Base-by-base conservation (phyloP, 306 rosid species). In the Astragalus glycyphyllos region DNA sequence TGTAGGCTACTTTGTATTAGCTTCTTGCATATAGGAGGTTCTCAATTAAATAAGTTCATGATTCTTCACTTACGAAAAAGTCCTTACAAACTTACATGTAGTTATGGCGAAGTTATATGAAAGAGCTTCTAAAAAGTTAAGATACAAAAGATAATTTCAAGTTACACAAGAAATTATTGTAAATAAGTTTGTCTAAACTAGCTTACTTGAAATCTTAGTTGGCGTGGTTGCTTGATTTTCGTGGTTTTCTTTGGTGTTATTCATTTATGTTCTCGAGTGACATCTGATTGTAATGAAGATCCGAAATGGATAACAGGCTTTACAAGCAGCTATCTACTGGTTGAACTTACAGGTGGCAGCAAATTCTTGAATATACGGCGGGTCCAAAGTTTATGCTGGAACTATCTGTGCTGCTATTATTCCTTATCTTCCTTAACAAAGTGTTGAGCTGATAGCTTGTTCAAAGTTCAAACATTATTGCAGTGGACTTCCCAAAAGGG, bases 241-340 rank as follows among this genome's bases (percentile, higher is more conserved):
- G 56, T n/a, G 34, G 68, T 64, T 69, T 64, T 77, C 78, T 56
- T 79, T 8, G 11, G 79, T 17, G 42, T 75, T 63, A 20, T 35
- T 73, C 62, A n/a, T 58, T 31, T 57, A 5, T 71, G 76, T 15
- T 35, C 11, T 69, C 5, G 58, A 59, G 75, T 59, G 12, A 46
- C 26, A 75, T 80, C 88, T 76, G 89, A 83, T 85, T 83, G 85
- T 94, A 81, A 85, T 91, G 83, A 58, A 77, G 87, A 86, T 86
- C 83, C 83, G 77, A 76, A 87, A 84, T 89, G 92, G 85, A 91
- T 79, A 88, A 94, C 99, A 89, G 99, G 99, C 95, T 94, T 90
- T 89, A 85, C 71, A 89, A 89, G 96, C 96, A 94, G 99, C 94
- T 91, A 71, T 94, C 82, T 87, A 86, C 99, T 91, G 97, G 97